Base-by-base conservation (phyloP, 768 basidiomycete genomes). In the Boletellus ananas region DNA sequence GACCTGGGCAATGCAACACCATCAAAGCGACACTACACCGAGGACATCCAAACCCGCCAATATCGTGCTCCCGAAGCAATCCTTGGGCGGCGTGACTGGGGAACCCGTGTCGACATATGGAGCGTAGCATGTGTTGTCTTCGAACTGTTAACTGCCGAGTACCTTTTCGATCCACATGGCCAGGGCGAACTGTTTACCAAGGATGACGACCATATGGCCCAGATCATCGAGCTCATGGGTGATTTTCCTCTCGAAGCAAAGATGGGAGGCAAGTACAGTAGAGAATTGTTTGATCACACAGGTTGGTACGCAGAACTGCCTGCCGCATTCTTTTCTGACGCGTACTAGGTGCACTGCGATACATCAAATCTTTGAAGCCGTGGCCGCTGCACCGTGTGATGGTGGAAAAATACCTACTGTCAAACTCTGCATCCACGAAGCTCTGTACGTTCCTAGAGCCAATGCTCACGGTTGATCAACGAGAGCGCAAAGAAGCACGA, bases 11-110 rank as follows among this genome's bases (percentile, higher is more conserved):
- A 96, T 65, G 94, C 93, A 21, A 94, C 93, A 33, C 93, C 91
- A 14, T 85, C 89, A n/a, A 85, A 74, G 57, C 83, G 84, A 60
- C 92, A 95, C 65, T 96, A 82, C 65, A 95, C 93, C 9, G 93
- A 94, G 62, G 93, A 94, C 64, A 95, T 94, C 57, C 94, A 95
- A 71, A 96, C 93, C n/a, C 81, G 93, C 37, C 93, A 95, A 64
- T 96, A 96, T 66, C 86, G 93, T 54, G 81, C 89, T 23, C 93
- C 93, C n/a, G 93, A 96, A 68, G 93, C 91, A 47, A 93, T 96
- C 58, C 72, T 94, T 16, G 93, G 94, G 16, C 81, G 84, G 47
- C 80, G 79, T 33, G 88, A 90, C 58, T 96, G 93, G 93, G 90
- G 85, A 57, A 74, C 81, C 34, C 81, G 85, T 47, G 91, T 81